Base-by-base conservation (phyloP, 202 grass and related monocot species). In the Panicum virgatum region DNA sequence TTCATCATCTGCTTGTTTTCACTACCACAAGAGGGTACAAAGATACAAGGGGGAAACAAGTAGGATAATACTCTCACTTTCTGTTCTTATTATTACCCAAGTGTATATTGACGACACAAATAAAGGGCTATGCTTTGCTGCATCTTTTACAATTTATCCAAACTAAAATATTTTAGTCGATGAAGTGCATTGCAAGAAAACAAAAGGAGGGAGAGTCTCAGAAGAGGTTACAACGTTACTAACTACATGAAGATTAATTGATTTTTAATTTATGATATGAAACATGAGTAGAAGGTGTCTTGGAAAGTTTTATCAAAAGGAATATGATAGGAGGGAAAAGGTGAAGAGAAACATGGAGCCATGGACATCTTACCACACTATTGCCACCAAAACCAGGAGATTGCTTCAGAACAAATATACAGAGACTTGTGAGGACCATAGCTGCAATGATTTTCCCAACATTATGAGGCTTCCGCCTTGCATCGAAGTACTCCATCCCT, bases 381-480 rank as follows among this genome's bases (percentile, higher is more conserved):
- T 80, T 85, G 64, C 87, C 93, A 83, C 74, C 72, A 77, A 99
- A 96, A 77, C 83, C 90, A 90, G 93, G 93, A 81, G 93, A 94
- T 87, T 96, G 96, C 91, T 99, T 99, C 74, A 99, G 79, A 86
- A 96, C 83, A 86, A 92, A 94, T 87, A 99, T 75, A 90, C 96
- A 99, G 34, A 99, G 82, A 47, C 70, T 62, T 58, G 86, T 89
- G 73, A 99, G 75, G 73, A 87, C 75, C 66, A 85, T 77, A 37
- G 78, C 93, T 53, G 82, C 80, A 81, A 96, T 44, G 78, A 94
- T 72, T 90, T 96, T 99, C 77, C 87, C 91, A 82, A 92, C 42
- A 89, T 92, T 84, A 87, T 87, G 86, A 70, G 93, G 89, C 57
- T 99, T 99, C 68, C 91, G 80, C 75, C 91, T 96, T 84, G 83